Evolutionary conservation across 768 basidiomycete species (phyloP).

Genomic region (Cystobasidium tubakii): DNA sequence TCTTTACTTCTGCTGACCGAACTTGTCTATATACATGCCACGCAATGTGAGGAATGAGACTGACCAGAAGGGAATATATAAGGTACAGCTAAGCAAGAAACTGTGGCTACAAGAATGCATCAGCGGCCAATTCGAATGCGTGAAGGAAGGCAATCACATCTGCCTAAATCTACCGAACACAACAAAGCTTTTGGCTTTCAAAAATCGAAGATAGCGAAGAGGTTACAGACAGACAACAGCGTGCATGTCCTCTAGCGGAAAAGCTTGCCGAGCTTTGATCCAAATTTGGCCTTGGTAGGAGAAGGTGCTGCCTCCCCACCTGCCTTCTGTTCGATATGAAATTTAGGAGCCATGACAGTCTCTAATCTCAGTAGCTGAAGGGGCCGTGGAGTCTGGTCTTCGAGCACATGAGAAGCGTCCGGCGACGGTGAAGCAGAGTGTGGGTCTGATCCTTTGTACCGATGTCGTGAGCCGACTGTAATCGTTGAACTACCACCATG

Average conservation of each 20-base stretch:
- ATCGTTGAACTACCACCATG: background rate
- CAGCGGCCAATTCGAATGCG: too few species aligned
- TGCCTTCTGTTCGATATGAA: conserved; percentile 24
- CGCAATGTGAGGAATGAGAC: background rate
- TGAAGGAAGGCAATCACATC: too few species aligned
- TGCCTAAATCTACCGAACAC: too few species aligned
- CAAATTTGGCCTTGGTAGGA: conserved; percentile 26
- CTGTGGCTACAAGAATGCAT: background rate
- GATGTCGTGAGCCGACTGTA: background rate
- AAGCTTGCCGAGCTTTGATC: conserved; percentile 24
- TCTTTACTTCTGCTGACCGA: too few species aligned
- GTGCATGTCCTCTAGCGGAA: conserved; percentile 5
- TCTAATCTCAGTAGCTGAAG: conserved; percentile 21
- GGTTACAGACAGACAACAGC: background rate
- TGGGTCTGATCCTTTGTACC: background rate
- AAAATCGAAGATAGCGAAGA: conserved; percentile 3
- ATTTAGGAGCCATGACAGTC: conserved; percentile 29
- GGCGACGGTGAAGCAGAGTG: conserved; percentile 8
- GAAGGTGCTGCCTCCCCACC: conserved; percentile 26
- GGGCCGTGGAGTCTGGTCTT: background rate
- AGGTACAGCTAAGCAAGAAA: background rate
- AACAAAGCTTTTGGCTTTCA: too few species aligned
- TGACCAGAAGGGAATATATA: background rate
- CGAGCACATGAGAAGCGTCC: background rate
- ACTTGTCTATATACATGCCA: conserved; percentile 1